Evolutionary conservation across 2,329 filamentous ascomycete species (phyloP), one percentile per base, ranked within the genome.

Genomic region (Neonectria magnoliae): DNA sequence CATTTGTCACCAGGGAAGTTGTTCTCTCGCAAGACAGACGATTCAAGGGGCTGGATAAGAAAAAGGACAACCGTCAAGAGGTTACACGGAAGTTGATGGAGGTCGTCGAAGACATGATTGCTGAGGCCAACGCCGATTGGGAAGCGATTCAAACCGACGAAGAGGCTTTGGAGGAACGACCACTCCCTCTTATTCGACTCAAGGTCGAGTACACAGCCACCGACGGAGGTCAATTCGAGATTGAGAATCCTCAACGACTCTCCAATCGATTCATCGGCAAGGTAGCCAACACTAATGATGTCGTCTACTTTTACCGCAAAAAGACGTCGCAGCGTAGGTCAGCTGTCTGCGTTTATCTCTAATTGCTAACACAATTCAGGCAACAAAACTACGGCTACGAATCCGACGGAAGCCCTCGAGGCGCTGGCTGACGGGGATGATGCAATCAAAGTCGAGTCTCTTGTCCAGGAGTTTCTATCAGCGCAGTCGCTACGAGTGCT

Each of bases 241-340:
- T 92, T 68, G 96, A 98, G 77, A 99, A 99, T 66, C 94, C 96
- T 0, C 96, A 98, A 76, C 90, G 96, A 9, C 98, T 98, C 75
- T 98, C 95, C 0, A 97, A 97, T 76, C 88, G 94, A 3, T 99
- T 98, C 71, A 86, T 91, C 1, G 91, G 90, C n/a, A 92, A 89
- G 74, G 95, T 99, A 1, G 96, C 96, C 64, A 99, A 99, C 75
- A 90, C 91, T 10, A 97, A 94, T 71, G 96, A 99, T 72, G 93
- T 99, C 0, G 90, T 99, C 1, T 92, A 95, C 74, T 98, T 97
- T 76, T 90, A 98, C 78, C 89, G 93, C 60, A 97, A 95, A 80
- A 98, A 97, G 80, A 87, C 87, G n/a, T 80, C 78, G 2, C 75
- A 76, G n/a, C 74, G 78, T 76, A 71, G 56, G 76, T 69, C 22